Percentiles rank a stretch among this genome's conserved stretches.
These are phyloP conservation scores for Trichophyton rubrum DNA, from an alignment of 2,329 filamentous ascomycete genomes.

Conservation along the genomic window DNA sequence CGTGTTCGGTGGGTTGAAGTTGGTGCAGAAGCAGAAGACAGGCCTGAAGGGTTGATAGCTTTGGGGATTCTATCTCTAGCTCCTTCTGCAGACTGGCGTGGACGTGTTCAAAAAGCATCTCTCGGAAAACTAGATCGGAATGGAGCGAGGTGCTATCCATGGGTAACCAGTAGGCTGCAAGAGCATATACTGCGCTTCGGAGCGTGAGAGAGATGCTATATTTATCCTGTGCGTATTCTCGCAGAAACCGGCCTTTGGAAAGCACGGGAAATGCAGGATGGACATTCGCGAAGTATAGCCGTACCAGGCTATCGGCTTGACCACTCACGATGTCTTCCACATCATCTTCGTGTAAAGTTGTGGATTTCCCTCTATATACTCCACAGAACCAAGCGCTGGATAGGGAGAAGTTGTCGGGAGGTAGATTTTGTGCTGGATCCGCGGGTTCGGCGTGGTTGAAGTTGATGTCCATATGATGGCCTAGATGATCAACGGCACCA, in stretches of 20 bases:
- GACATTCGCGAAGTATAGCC: slow-evolving; percentile 37
- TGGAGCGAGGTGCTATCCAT: not conserved
- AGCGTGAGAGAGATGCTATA: not conserved
- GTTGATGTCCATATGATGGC: slow-evolving; percentile 33
- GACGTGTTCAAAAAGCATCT: slow-evolving; percentile 1
- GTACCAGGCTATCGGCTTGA: slow-evolving; percentile 32
- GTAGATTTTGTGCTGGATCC: slow-evolving; percentile 22
- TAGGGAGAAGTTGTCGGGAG: slow-evolving; percentile 37
- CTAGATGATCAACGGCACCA: slow-evolving; percentile 35
- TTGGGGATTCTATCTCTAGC: not conserved
- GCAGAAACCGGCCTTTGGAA: not conserved
- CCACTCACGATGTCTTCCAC: slow-evolving; percentile 35
- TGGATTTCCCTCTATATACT: slow-evolving; percentile 27
- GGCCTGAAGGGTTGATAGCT: not conserved
- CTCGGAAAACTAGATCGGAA: not conserved
- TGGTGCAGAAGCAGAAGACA: slow-evolving; percentile 1
- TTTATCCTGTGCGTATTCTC: slow-evolving; percentile 1
- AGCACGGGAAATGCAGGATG: slow-evolving; percentile 30
- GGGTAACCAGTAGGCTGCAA: not conserved
- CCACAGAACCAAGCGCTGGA: slow-evolving; percentile 36
- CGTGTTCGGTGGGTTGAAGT: not conserved
- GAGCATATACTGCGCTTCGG: not conserved
- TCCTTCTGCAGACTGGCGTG: not conserved
- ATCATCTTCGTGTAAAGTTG: slow-evolving; percentile 29
- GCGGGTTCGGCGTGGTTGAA: slow-evolving; percentile 34